These are phyloP conservation scores for Arabis hirsuta DNA, from an alignment of 345 rosid species.

Conservation along the genomic window DNA sequence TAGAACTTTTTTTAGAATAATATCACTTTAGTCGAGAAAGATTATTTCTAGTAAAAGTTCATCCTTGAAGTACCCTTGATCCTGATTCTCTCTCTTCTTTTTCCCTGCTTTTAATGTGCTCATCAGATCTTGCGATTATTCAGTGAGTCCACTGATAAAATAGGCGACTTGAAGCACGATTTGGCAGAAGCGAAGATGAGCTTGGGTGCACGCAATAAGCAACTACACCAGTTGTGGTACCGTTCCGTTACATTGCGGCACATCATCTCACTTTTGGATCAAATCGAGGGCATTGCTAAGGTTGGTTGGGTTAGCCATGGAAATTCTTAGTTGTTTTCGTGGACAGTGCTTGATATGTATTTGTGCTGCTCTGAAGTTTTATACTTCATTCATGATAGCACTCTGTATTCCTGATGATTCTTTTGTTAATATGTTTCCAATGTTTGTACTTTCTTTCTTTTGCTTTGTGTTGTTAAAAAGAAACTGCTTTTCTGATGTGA, in stretches of 20 bases:
- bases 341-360: conserved; percentile 32
- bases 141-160: conserved; percentile 88
- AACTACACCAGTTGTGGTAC: conserved; percentile 97
- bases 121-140: conserved; percentile 91
- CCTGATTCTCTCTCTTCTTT: conserved; percentile 28
- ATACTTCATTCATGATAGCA: conserved; percentile 27
- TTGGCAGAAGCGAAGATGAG: conserved; percentile 86
- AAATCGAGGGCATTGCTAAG: conserved; percentile 98
- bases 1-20: conserved; percentile 1
- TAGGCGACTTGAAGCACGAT: conserved; percentile 72
- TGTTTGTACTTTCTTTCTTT: conserved; percentile 1
- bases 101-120: conserved; percentile 22
- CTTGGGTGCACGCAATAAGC: conserved; percentile 91
- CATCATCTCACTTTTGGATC: conserved; percentile 90
- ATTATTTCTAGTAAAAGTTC: conserved; percentile 13
- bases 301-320: conserved; percentile 47
- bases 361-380: conserved; percentile 26
- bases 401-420: conserved; percentile 29
- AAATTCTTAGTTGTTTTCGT: conserved; percentile 23
- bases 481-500: conserved; percentile 29
- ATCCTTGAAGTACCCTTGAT: conserved; percentile 27
- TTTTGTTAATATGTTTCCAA: conserved; percentile 23
- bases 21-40: not conserved
- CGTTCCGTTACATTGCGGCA: conserved; percentile 98
- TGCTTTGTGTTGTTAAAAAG: conserved; percentile 9